Evolutionary conservation across 2,329 filamentous ascomycete genomes (phyloP).

Genomic region (Exophiala sp.): DNA sequence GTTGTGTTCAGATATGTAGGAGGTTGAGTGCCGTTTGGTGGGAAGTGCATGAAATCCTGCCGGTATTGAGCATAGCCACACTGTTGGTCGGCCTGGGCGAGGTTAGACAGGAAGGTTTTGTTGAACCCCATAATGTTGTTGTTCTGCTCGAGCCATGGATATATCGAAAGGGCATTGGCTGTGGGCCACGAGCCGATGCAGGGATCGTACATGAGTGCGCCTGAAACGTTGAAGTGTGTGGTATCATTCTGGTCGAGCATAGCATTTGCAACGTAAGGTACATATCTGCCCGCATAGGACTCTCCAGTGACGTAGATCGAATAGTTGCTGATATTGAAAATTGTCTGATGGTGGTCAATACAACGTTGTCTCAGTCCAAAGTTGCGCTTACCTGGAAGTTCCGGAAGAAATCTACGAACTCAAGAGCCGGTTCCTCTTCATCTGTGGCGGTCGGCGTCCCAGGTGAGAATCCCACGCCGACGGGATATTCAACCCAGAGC

Average conservation of each 20-base stretch:
- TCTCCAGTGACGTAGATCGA: constrained; percentile 56
- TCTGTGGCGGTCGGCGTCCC: constrained; percentile 41
- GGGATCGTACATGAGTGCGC: constrained; percentile 22
- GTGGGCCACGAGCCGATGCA: constrained; percentile 23
- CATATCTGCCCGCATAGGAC: constrained; percentile 52
- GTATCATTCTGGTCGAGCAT: constrained; percentile 36
- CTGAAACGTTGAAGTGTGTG: constrained; percentile 50
- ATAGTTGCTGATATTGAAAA: constrained; percentile 44
- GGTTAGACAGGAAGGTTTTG: constrained; percentile 11
- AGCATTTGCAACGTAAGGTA: constrained; percentile 44
- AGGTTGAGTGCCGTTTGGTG: constrained; percentile 23
- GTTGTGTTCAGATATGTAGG: constrained; percentile 19
- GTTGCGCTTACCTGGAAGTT: constrained; percentile 41
- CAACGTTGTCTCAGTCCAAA: constrained; percentile 2
- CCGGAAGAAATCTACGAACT: constrained; percentile 53
- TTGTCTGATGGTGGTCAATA: constrained; percentile 5
- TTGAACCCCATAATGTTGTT: constrained; percentile 26
- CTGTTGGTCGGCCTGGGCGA: constrained; percentile 15
- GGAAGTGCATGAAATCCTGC: constrained; percentile 23
- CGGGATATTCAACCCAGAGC: constrained; percentile 28
- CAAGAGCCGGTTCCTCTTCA: constrained; percentile 45
- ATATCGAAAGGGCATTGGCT: constrained; percentile 10
- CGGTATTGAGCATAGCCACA: constrained; percentile 22
- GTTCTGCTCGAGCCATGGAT: constrained; percentile 19
- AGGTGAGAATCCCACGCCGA: constrained; percentile 24